phyloP scores from a whole-genome alignment of 352 stramenopile species.

The Globisporangium orthogonon region DNA sequence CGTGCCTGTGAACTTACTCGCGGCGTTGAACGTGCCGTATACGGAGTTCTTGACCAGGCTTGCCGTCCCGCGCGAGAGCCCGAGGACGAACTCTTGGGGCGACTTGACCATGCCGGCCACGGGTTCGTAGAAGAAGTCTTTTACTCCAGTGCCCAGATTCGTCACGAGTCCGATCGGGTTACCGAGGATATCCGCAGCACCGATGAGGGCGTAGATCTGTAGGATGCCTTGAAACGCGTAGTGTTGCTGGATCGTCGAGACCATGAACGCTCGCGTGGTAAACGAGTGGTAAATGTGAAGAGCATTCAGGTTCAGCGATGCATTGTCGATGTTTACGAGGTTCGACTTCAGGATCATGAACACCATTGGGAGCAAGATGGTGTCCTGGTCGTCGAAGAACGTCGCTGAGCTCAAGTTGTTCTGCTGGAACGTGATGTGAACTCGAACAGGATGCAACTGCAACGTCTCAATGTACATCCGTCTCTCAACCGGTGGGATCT shows the following conservation, averaged over 20 bases:
- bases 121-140: slow-evolving; percentile 91
- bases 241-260: slow-evolving; percentile 74
- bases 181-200: slow-evolving; percentile 77
- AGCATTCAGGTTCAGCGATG: slow-evolving; percentile 74
- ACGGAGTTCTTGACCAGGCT: slow-evolving; percentile 89
- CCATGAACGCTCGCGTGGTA: slow-evolving; percentile 57
- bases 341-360: slow-evolving; percentile 60
- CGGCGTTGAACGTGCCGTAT: slow-evolving; percentile 90
- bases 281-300: slow-evolving; percentile 81
- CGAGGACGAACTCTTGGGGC: slow-evolving; percentile 83
- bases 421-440: slow-evolving; percentile 73
- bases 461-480: slow-evolving; percentile 85
- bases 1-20: slow-evolving; percentile 90
- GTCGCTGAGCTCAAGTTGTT: slow-evolving; percentile 41
- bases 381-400: slow-evolving; percentile 32
- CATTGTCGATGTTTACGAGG: slow-evolving; percentile 73
- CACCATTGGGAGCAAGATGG: slow-evolving; percentile 43
- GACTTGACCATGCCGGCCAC: slow-evolving; percentile 83
- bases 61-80: slow-evolving; percentile 84
- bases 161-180: slow-evolving; percentile 88
- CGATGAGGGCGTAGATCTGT: slow-evolving; percentile 75
- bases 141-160: slow-evolving; percentile 83
- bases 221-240: slow-evolving; percentile 73
- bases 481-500: slow-evolving; percentile 31
- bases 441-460: slow-evolving; percentile 71